These are phyloP conservation scores for Solanum dulcamara DNA, from an alignment of 257 asterid species.

Conservation along the genomic window DNA sequence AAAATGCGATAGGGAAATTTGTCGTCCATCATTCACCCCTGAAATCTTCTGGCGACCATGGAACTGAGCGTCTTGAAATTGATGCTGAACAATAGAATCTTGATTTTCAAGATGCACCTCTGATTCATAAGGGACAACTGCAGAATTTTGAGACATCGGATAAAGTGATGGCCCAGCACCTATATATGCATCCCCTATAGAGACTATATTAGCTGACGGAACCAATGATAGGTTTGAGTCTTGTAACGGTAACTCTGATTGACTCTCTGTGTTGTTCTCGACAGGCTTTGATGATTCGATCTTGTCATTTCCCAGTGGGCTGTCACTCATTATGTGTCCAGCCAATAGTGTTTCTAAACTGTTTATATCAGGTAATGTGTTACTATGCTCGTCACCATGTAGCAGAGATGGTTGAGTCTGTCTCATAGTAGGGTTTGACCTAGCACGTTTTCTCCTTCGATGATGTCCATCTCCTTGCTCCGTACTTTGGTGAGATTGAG, in stretches of 20 bases:
- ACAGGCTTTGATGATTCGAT: constrained; percentile 8
- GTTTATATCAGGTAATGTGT: constrained; percentile 21
- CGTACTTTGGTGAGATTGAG: constrained; percentile 18
- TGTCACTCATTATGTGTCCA: constrained; percentile 15
- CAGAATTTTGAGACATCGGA: constrained; percentile 17
- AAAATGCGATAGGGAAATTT: constrained; percentile 11
- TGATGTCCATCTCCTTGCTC: constrained; percentile 18
- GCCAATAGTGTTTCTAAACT: constrained; percentile 2
- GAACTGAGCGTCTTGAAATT: constrained; percentile 3
- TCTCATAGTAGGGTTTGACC: constrained; percentile 14
- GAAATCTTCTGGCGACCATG: constrained; percentile 11
- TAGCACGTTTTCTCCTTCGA: constrained; percentile 19
- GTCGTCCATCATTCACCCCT: constrained; percentile 8
- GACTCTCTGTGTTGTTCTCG: constrained; percentile 13
- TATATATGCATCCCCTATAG: not conserved
- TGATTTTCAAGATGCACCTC: not conserved
- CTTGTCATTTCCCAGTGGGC: constrained; percentile 11
- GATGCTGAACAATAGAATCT: not conserved
- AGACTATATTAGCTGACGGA: constrained; percentile 22
- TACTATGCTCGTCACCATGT: constrained; percentile 16
- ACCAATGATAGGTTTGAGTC: constrained; percentile 18
- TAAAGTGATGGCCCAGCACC: constrained; percentile 14
- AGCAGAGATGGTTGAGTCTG: constrained; percentile 17
- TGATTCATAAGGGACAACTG: constrained; percentile 18
- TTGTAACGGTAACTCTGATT: constrained; percentile 15